phyloP scores from a whole-genome alignment of 2,329 filamentous ascomycete species.

The Pezicula carpinea region DNA sequence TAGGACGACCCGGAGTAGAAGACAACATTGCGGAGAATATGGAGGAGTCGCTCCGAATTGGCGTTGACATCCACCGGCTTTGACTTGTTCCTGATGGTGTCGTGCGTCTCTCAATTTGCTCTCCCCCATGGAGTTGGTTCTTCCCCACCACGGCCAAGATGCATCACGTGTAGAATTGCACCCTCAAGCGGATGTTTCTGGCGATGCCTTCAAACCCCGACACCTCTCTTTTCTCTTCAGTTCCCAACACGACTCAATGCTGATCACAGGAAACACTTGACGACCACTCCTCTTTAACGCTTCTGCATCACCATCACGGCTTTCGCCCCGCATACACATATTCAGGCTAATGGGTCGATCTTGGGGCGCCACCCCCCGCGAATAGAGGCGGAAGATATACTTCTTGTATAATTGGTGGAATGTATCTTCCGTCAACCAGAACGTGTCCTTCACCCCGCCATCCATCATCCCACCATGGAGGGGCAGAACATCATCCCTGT shows the following conservation, averaged over 20 bases:
- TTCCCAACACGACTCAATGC: too few species aligned
- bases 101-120: background rate
- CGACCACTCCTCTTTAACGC: too few species aligned
- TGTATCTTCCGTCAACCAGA: constrained; percentile 9
- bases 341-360: background rate
- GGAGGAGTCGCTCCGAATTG: background rate
- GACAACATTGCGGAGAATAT: constrained; percentile 4
- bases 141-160: background rate
- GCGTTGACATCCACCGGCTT: constrained; percentile 4
- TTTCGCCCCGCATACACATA: background rate
- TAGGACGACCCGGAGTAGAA: background rate
- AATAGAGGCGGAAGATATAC: constrained; percentile 7
- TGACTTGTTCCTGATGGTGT: constrained; percentile 5
- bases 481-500: too few species aligned
- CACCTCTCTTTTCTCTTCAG: too few species aligned
- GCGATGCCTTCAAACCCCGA: background rate
- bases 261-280: too few species aligned
- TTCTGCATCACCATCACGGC: background rate
- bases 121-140: background rate
- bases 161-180: too few species aligned
- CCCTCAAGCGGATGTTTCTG: background rate
- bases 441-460: constrained; percentile 1
- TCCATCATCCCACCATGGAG: too few species aligned
- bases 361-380: background rate
- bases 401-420: constrained; percentile 14